A percentile compares a stretch with the other conserved stretches of the same genome.
Conservation (phyloP, 768 basidiomycete species). For the Pleurotus platypus region DNA sequence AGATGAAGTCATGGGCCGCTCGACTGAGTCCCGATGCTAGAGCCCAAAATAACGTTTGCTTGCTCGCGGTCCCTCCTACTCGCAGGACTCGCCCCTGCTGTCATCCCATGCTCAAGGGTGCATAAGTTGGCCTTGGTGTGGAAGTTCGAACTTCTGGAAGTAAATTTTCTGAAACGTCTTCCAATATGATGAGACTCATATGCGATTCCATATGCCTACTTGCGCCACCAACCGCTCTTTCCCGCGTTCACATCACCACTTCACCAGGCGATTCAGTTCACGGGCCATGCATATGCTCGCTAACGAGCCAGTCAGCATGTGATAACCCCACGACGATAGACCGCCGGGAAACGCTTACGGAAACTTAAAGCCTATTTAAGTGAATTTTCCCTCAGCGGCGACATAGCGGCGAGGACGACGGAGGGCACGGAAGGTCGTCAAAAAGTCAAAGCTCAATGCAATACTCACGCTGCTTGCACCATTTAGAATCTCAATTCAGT, state of each 20-base stretch:
- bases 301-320: not conserved
- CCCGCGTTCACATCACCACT: conserved; percentile 1
- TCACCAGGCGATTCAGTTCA: conserved; percentile 5
- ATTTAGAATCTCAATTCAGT: no score
- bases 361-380: conserved; percentile 6
- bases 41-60: not conserved
- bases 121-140: not conserved
- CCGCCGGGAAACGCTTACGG: not conserved
- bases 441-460: no score
- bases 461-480: no score
- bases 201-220: not conserved
- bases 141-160: conserved; percentile 6
- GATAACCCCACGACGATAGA: not conserved
- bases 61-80: not conserved
- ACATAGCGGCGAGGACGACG: not conserved
- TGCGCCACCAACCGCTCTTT: conserved; percentile 7
- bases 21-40: no score
- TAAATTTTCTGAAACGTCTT: conserved; percentile 8
- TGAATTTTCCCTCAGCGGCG: not conserved
- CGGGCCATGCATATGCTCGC: not conserved
- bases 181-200: conserved; percentile 1
- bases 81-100: not conserved
- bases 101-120: not conserved
- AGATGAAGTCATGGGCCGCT: no score
- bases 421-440: no score